Conservation (phyloP, 2,329 filamentous ascomycete species). For the Microcyclospora tardicrescens region DNA sequence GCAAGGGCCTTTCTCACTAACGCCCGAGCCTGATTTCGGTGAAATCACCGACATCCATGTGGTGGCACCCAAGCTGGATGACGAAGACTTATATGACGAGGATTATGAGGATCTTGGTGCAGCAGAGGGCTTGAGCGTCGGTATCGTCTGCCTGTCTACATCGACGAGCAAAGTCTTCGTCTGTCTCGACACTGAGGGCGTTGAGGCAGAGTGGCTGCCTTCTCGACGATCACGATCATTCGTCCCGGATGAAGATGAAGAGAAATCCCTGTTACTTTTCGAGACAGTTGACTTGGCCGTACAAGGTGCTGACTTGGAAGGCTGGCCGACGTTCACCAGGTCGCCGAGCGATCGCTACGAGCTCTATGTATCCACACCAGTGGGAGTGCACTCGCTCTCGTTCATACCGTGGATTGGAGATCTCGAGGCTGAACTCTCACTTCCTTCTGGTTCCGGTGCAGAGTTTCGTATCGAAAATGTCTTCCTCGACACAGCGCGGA, state of each 20-base stretch:
- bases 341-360: constrained; percentile 44
- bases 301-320: constrained; percentile 8
- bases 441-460: constrained; percentile 38
- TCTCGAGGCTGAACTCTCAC: constrained; percentile 44
- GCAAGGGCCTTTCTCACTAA: constrained; percentile 48
- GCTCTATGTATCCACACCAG: constrained; percentile 44
- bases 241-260: constrained; percentile 15
- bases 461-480: constrained; percentile 42
- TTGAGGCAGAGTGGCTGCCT: constrained; percentile 52
- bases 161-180: constrained; percentile 43
- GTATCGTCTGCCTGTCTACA: constrained; percentile 46
- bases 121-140: constrained; percentile 41
- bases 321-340: constrained; percentile 43
- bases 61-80: constrained; percentile 40
- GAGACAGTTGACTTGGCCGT: constrained; percentile 28
- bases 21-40: constrained; percentile 38
- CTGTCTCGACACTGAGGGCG: constrained; percentile 48
- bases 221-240: constrained; percentile 18
- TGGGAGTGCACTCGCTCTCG: constrained; percentile 42
- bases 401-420: constrained; percentile 43
- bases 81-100: constrained; percentile 39
- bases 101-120: constrained; percentile 25
- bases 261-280: constrained; percentile 23
- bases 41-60: constrained; percentile 50
- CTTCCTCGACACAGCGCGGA: constrained; percentile 40